phyloP scores from a whole-genome alignment of 805 yeast genomes.

The Candida schatavii region DNA sequence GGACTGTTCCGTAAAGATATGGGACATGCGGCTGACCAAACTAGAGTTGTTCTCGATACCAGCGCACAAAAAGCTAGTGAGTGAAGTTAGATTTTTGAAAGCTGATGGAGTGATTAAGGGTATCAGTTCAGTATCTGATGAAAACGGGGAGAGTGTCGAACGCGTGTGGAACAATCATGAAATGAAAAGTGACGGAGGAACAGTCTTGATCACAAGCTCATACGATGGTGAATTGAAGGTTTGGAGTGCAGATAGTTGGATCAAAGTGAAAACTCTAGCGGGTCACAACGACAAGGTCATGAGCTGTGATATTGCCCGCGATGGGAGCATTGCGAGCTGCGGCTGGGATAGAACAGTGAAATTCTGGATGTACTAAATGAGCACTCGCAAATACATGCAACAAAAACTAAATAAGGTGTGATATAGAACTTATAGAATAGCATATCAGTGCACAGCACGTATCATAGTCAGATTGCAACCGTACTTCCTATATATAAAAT shows the following conservation, averaged over 20 bases:
- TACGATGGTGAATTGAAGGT: conserved; percentile 66
- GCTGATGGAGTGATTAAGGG: neutral
- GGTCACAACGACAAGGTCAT: conserved; percentile 67
- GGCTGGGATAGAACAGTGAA: conserved; percentile 87
- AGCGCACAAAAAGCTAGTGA: conserved; percentile 72
- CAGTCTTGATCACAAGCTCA: conserved; percentile 56
- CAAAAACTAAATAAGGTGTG: neutral
- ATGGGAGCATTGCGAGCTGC: conserved; percentile 52
- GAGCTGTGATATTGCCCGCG: conserved; percentile 55
- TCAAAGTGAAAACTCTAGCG: conserved; percentile 47
- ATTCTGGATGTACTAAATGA: conserved; percentile 42
- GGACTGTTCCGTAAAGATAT: conserved; percentile 73
- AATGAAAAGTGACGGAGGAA: conserved; percentile 32
- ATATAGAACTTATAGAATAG: no score
- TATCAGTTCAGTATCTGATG: conserved; percentile 23
- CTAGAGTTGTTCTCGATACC: conserved; percentile 53
- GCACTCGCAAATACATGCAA: neutral
- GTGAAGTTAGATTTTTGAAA: conserved; percentile 56
- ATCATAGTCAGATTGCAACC: no score
- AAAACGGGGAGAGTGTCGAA: conserved; percentile 26
- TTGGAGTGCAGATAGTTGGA: conserved; percentile 73
- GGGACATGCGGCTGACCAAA: conserved; percentile 67
- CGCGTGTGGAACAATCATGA: conserved; percentile 9
- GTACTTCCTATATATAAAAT: no score
- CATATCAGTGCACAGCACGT: no score